phyloP scores from a whole-genome alignment of 164 flowering plant species.

The Aristolochia contorta region DNA sequence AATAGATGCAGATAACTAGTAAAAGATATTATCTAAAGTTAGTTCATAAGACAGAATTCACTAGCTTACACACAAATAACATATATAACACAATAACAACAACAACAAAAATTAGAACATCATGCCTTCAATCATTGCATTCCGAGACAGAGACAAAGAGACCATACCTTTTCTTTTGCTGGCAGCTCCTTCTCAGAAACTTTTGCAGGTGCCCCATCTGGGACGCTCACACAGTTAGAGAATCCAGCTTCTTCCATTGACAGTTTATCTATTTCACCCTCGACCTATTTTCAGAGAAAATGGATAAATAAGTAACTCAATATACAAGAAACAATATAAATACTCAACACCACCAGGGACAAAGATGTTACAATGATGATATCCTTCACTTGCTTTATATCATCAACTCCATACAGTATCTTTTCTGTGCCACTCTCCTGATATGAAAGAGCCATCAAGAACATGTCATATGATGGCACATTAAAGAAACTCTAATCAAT shows the following conservation, averaged over 20 bases:
- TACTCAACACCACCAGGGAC: background rate
- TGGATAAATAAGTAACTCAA: background rate
- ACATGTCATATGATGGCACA: background rate
- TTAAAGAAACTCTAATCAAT: too few relatives aligned
- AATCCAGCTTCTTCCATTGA: constrained; percentile 95
- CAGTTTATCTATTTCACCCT: constrained; percentile 96
- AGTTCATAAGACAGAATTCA: too few relatives aligned
- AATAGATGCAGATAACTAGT: too few relatives aligned
- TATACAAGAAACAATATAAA: constrained; percentile 1
- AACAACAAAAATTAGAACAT: background rate
- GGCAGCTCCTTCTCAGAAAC: constrained; percentile 60
- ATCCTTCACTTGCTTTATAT: constrained; percentile 52
- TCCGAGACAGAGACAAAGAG: too few relatives aligned
- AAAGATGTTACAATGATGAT: constrained; percentile 57
- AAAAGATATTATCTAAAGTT: too few relatives aligned
- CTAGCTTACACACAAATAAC: too few relatives aligned
- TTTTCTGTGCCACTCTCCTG: constrained; percentile 72
- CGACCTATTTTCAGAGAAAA: constrained; percentile 46
- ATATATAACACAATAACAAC: background rate
- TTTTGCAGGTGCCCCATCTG: constrained; percentile 75
- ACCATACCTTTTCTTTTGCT: constrained; percentile 45
- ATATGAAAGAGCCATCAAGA: background rate
- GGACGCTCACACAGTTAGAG: constrained; percentile 84
- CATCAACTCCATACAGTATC: constrained; percentile 82
- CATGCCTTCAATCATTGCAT: too few relatives aligned